phyloP scores from a whole-genome alignment of 2,329 filamentous ascomycete genomes.

The Fusarium guadeloupense region DNA sequence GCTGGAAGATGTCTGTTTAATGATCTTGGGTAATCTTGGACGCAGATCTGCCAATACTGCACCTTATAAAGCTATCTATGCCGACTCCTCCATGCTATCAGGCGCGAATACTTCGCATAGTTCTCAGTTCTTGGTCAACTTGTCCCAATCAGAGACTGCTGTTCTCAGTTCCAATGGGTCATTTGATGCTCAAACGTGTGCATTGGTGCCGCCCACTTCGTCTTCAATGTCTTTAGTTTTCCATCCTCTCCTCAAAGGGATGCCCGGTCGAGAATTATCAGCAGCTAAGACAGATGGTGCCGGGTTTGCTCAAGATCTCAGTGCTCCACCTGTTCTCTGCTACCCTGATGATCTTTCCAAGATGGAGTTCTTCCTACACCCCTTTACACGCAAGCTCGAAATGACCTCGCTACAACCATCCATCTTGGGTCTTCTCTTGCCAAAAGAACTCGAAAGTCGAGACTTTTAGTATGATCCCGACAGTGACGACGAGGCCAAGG shows the following conservation, averaged over 20 bases:
- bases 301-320: slow-evolving; percentile 46
- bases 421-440: slow-evolving; percentile 48
- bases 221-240: slow-evolving; percentile 23
- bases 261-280: slow-evolving; percentile 52
- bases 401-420: slow-evolving; percentile 44
- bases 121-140: slow-evolving; percentile 4
- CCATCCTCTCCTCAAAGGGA: slow-evolving; percentile 56
- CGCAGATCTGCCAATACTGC: not conserved
- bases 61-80: slow-evolving; percentile 1
- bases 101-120: slow-evolving; percentile 14
- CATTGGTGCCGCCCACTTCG: not conserved
- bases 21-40: slow-evolving; percentile 35
- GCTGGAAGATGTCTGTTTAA: slow-evolving; percentile 45
- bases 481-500: slow-evolving; percentile 45
- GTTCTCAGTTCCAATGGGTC: slow-evolving; percentile 15
- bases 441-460: slow-evolving; percentile 47
- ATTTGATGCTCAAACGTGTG: not conserved
- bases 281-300: slow-evolving; percentile 51
- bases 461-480: slow-evolving; percentile 52
- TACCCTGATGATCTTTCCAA: slow-evolving; percentile 50
- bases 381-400: slow-evolving; percentile 46
- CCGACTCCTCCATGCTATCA: slow-evolving; percentile 18
- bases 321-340: slow-evolving; percentile 44
- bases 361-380: slow-evolving; percentile 50
- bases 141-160: slow-evolving; percentile 6